A percentile compares a stretch with the other conserved stretches of the same genome.
Conservation (phyloP, 2,329 filamentous ascomycete species). For the Fusarium dimerum region DNA sequence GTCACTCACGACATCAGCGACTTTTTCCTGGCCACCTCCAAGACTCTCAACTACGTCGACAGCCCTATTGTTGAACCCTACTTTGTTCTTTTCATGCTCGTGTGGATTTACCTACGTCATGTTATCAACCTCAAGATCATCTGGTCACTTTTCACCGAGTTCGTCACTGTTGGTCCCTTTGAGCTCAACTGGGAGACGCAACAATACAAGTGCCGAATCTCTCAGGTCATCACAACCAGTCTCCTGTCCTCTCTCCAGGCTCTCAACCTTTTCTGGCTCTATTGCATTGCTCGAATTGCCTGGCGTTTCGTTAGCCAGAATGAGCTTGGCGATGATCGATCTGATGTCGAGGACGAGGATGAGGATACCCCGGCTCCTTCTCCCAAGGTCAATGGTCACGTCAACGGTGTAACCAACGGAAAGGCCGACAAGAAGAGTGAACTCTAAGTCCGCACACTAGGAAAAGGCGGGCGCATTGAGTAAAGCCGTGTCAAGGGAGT, state of each 20-base stretch:
- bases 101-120: slow-evolving; percentile 91
- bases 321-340: slow-evolving; percentile 69
- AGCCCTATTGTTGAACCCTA: slow-evolving; percentile 77
- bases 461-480: not conserved
- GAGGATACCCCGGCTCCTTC: slow-evolving; percentile 43
- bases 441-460: slow-evolving; percentile 16
- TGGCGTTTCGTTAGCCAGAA: slow-evolving; percentile 67
- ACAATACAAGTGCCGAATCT: slow-evolving; percentile 75
- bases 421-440: slow-evolving; percentile 8
- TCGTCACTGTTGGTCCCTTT: slow-evolving; percentile 72
- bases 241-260: slow-evolving; percentile 70
- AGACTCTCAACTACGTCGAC: slow-evolving; percentile 89
- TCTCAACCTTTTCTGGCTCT: slow-evolving; percentile 81
- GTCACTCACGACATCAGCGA: slow-evolving; percentile 93
- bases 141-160: slow-evolving; percentile 73
- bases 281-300: slow-evolving; percentile 73
- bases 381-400: slow-evolving; percentile 25
- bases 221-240: slow-evolving; percentile 65
- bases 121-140: slow-evolving; percentile 79
- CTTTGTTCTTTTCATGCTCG: slow-evolving; percentile 77
- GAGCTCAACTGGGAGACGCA: slow-evolving; percentile 74
- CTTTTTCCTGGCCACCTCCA: slow-evolving; percentile 93
- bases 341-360: slow-evolving; percentile 66
- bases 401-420: slow-evolving; percentile 19
- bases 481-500: not conserved